Evolutionary conservation across 306 rosid genomes (phyloP).

Genomic region (Dryas alaskensis): DNA sequence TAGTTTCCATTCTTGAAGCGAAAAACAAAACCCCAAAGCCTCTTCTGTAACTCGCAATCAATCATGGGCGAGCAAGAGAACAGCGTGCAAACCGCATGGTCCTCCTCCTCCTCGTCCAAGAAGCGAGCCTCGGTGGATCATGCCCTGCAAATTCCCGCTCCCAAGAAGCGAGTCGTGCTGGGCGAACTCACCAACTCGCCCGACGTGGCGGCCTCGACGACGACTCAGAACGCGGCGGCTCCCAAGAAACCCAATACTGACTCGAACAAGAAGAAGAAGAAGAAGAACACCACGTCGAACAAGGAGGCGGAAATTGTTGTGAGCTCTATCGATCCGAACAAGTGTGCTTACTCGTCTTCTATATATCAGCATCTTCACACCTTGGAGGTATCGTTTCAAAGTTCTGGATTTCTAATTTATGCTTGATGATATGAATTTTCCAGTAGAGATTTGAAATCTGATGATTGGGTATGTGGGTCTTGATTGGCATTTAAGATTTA

Average conservation of each 20-base stretch:
- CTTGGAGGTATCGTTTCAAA: conserved; percentile 18
- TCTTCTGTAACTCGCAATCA: not conserved
- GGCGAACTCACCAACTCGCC: conserved; percentile 36
- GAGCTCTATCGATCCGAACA: conserved; percentile 21
- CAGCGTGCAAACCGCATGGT: not conserved
- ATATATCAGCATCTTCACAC: conserved; percentile 26
- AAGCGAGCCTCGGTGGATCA: conserved; percentile 16
- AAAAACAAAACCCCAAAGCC: not conserved
- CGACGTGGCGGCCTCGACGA: not conserved
- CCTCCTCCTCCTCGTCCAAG: conserved; percentile 5
- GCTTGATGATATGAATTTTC: not conserved
- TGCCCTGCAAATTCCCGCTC: conserved; percentile 16
- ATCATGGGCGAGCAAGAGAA: conserved; percentile 15
- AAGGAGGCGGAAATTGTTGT: not conserved
- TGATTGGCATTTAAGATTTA: not conserved
- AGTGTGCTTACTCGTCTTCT: conserved; percentile 7
- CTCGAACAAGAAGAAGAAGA: not conserved
- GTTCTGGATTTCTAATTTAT: not conserved
- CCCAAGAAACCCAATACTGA: not conserved
- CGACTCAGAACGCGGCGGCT: conserved; percentile 17
- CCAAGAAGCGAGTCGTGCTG: conserved; percentile 35
- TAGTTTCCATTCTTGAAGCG: not conserved
- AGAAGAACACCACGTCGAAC: not conserved
- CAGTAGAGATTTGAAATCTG: not conserved
- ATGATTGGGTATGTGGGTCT: not conserved